Conservation (phyloP, 2,329 filamentous ascomycete genomes). For the Fusarium praegraminearum region DNA sequence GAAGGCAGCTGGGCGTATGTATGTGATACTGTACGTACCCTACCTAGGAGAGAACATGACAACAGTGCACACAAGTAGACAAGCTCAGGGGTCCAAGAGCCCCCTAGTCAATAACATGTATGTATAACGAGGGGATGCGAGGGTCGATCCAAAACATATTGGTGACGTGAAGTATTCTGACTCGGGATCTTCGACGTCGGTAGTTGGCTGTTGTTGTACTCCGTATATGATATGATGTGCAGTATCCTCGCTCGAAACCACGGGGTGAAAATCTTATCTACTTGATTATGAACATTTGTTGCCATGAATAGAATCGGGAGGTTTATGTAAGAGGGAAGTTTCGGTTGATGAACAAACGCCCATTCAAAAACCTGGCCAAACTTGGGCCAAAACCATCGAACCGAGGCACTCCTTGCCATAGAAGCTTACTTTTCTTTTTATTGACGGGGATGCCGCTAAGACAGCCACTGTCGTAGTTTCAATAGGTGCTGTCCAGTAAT, state of each 20-base stretch:
- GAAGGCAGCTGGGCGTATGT: constrained; percentile 23
- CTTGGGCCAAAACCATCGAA: constrained; percentile 9
- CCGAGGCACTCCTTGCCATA: constrained; percentile 13
- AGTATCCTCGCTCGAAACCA: constrained; percentile 1
- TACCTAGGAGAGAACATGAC: not conserved
- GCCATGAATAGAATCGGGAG: constrained; percentile 20
- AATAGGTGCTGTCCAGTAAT: constrained; percentile 19
- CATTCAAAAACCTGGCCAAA: constrained; percentile 13
- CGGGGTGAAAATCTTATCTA: not conserved
- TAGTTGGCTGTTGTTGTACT: constrained; percentile 4
- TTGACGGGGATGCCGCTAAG: constrained; percentile 16
- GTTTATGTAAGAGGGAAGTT: constrained; percentile 29
- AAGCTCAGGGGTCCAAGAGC: not conserved
- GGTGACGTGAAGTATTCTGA: constrained; percentile 1
- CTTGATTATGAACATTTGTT: not conserved
- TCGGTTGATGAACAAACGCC: constrained; percentile 20
- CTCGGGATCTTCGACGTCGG: constrained; percentile 10
- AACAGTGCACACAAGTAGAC: constrained; percentile 4
- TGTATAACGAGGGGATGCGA: not conserved
- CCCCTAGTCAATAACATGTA: not conserved
- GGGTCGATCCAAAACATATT: constrained; percentile 2
- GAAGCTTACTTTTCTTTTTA: constrained; percentile 15
- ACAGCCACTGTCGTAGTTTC: not conserved
- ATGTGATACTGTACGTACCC: not conserved
- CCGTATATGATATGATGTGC: not conserved